Conservation (phyloP, 805 yeast species). For the Alloascoidea hylecoeti region DNA sequence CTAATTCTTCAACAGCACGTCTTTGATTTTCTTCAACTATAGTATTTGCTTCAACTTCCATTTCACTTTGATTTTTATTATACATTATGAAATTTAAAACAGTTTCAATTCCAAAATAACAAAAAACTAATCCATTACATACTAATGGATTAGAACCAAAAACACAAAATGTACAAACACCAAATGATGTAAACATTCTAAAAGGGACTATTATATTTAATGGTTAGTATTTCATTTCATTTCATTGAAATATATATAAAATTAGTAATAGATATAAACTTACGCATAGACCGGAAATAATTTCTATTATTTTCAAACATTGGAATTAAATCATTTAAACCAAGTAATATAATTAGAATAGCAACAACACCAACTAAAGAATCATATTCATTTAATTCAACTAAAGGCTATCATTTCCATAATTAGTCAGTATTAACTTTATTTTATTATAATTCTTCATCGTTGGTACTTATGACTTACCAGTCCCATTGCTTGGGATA, state of each 20-base stretch:
- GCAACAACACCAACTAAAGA: neutral
- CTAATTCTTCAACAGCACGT: no score
- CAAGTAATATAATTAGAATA: neutral
- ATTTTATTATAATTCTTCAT: no score
- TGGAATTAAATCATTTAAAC: neutral
- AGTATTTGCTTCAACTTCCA: neutral
- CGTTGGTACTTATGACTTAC: neutral
- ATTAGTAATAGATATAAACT: neutral
- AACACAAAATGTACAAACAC: neutral
- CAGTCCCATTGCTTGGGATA: slow-evolving; percentile 1
- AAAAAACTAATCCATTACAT: neutral
- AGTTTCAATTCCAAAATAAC: neutral
- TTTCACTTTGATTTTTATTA: neutral
- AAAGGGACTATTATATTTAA: neutral
- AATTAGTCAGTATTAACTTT: neutral
- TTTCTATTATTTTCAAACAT: neutral
- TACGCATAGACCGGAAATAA: neutral
- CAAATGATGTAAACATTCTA: neutral
- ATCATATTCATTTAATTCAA: neutral
- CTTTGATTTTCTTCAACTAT: no score
- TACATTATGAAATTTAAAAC: neutral
- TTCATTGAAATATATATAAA: no score
- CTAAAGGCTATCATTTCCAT: neutral
- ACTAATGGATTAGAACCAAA: neutral
- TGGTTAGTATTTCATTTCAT: neutral